Evolutionary conservation across 2,329 filamentous ascomycete genomes (phyloP).

Genomic region (Nothomitra cinnamomea): DNA sequence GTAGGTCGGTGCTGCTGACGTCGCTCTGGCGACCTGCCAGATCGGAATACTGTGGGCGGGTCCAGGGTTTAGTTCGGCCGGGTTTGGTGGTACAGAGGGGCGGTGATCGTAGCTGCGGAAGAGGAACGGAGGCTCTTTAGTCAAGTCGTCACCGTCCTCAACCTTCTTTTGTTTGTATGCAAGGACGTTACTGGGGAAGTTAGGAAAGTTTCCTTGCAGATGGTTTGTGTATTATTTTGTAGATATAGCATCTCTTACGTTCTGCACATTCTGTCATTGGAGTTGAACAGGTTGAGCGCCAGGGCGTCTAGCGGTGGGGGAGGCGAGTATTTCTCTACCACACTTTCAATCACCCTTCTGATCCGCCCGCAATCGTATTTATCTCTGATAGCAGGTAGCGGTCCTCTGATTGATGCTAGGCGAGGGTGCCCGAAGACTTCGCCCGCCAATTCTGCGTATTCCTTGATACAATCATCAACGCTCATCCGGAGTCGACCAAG

Average conservation of each 20-base stretch:
- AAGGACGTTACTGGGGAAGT: not conserved
- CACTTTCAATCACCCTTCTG: not conserved
- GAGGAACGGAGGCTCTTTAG: not conserved
- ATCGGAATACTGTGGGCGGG: not conserved
- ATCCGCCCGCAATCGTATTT: constrained; percentile 12
- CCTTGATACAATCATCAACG: constrained; percentile 28
- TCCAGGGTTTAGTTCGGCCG: not conserved
- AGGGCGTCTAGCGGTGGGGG: not conserved
- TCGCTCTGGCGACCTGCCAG: constrained; percentile 5
- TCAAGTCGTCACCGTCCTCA: not conserved
- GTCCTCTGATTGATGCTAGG: constrained; percentile 12
- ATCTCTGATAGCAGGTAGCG: not conserved
- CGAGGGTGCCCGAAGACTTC: constrained; percentile 29
- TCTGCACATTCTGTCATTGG: not conserved
- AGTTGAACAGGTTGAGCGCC: not conserved
- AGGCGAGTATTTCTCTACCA: not conserved
- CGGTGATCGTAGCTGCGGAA: constrained; percentile 2
- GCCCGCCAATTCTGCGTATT: constrained; percentile 30
- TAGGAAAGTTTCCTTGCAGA: not conserved
- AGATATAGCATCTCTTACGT: not conserved
- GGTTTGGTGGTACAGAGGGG: not conserved
- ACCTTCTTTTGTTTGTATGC: not conserved
- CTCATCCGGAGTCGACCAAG: constrained; percentile 32
- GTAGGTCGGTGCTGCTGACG: constrained; percentile 3
- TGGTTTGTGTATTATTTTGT: too few relatives aligned